phyloP scores from a whole-genome alignment of 257 asterid genomes.

The Penstemon barbatus region DNA sequence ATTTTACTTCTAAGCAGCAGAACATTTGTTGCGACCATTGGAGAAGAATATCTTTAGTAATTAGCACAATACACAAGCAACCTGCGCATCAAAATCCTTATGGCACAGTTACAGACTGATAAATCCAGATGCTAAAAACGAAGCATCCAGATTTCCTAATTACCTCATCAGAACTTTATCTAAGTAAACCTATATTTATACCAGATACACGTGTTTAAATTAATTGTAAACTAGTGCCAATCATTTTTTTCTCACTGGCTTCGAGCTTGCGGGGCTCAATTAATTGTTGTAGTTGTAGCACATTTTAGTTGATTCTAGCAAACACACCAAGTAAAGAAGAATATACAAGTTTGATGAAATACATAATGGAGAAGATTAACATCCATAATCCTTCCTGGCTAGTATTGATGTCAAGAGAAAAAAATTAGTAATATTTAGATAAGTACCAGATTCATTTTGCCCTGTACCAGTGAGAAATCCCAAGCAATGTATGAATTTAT shows the following conservation, averaged over 20 bases:
- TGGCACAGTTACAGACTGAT: constrained; percentile 7
- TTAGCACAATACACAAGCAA: background rate
- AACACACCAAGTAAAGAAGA: constrained; percentile 11
- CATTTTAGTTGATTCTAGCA: constrained; percentile 13
- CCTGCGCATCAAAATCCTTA: background rate
- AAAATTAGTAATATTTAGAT: constrained; percentile 31
- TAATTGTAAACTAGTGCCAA: background rate
- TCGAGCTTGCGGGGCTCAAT: background rate
- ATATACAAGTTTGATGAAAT: constrained; percentile 7
- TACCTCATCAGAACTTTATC: background rate
- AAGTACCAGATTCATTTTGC: constrained; percentile 79
- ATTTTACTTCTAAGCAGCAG: background rate
- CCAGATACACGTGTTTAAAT: background rate
- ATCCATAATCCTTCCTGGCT: constrained; percentile 21
- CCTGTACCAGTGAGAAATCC: constrained; percentile 96
- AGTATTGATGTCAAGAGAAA: constrained; percentile 12
- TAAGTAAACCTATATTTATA: background rate
- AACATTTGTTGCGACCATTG: no score
- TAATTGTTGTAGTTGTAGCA: constrained; percentile 4
- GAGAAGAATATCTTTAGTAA: background rate
- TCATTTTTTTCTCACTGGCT: background rate
- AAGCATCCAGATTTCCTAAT: background rate
- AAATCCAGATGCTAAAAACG: background rate
- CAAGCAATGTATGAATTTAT: constrained; percentile 91
- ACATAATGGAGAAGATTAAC: constrained; percentile 2